These are phyloP conservation scores for Knufia fluminis DNA, from an alignment of 2,329 filamentous ascomycete genomes.

Conservation along the genomic window DNA sequence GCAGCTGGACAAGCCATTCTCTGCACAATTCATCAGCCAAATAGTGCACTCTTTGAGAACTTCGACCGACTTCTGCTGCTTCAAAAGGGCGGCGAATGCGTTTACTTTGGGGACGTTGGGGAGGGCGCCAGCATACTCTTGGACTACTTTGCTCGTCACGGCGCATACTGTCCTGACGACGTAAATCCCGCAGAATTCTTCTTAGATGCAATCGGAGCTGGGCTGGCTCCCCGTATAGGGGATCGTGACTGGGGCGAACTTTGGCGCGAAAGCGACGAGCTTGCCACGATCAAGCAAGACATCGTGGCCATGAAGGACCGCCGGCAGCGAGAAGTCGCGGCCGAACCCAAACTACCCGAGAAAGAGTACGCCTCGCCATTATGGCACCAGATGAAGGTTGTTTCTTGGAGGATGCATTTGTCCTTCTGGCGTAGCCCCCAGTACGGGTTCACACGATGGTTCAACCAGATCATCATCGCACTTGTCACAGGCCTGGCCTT, in stretches of 20 bases:
- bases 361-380: constrained; percentile 77
- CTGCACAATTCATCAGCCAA: constrained; percentile 87
- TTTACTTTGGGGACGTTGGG: constrained; percentile 81
- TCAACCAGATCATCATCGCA: constrained; percentile 72
- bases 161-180: constrained; percentile 43
- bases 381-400: constrained; percentile 66
- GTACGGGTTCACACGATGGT: constrained; percentile 80
- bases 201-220: constrained; percentile 60
- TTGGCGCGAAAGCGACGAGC: constrained; percentile 65
- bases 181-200: constrained; percentile 46
- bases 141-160: constrained; percentile 48
- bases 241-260: constrained; percentile 71
- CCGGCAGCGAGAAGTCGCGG: constrained; percentile 42
- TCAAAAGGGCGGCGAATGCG: constrained; percentile 66
- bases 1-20: constrained; percentile 76
- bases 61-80: constrained; percentile 76
- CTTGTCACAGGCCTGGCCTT: constrained; percentile 72
- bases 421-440: constrained; percentile 80
- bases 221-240: constrained; percentile 61
- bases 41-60: constrained; percentile 75
- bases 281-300: constrained; percentile 55
- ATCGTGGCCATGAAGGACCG: constrained; percentile 59
- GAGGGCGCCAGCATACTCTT: constrained; percentile 63
- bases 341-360: constrained; percentile 42
- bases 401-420: constrained; percentile 63